Base-by-base conservation (phyloP, 1,139 yeast species). In the Candida sojae region DNA sequence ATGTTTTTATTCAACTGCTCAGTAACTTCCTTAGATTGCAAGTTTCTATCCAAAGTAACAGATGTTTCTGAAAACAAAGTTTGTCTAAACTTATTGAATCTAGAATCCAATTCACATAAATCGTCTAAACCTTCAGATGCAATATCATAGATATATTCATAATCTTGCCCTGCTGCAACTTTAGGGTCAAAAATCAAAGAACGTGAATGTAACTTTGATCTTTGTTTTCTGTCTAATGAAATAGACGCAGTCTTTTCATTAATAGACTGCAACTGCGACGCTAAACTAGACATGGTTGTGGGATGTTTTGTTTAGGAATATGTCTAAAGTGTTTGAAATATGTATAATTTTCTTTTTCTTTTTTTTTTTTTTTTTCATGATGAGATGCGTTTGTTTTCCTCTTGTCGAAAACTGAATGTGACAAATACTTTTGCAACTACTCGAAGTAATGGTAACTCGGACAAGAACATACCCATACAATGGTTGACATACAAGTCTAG, bases 81-180 rank as follows among this genome's bases (percentile, higher is more conserved):
- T 50, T 74, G 75, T 56, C 78, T 79, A 64, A 93, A 93, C 53
- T 79, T 79, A 7, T 72, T 63, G 63, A 93, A 92, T 50, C 93
- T 78, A n/a, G 81, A 75, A 59, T 93, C 97, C 23, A 92, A 67
- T 13, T 77, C 71, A 45, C 79, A 80, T 46, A 93, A 74, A 57
- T 89, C 95, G 36, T 82, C 83, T 45, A 91, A 76, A 0, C 96
- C 97, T 52, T 87, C 95, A 7, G 79, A 59, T 2, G 95, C 88
- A 48, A 83, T 80, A 48, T 84, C 81, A 62, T 79, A 88, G 53
- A 93, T 83, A 47, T 86, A 77, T 60, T 91, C 97, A 62, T 82
- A 91, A 65, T 95, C 99, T 71, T 95, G 99, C 35, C 92, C 80
- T 9, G 96, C 88, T 26, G 99, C 99, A 50, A 83, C 84, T 61